These are phyloP conservation scores for Fraxinus dipetala DNA, from an alignment of 305 asterid genomes.

Conservation along the genomic window DNA sequence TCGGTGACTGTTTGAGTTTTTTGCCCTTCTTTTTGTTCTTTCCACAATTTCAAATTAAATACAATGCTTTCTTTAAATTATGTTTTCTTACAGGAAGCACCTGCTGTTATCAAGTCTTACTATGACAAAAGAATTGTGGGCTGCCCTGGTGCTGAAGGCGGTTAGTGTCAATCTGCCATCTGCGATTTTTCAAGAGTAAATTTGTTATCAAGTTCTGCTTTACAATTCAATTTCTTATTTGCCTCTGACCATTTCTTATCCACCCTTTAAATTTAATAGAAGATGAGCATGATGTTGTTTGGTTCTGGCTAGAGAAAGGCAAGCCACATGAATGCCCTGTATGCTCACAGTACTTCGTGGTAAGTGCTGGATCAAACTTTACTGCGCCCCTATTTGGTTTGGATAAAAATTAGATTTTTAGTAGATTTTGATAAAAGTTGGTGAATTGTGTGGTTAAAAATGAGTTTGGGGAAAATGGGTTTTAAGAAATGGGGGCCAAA, in stretches of 20 bases:
- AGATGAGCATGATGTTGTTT: slow-evolving; percentile 91
- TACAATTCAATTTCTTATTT: background rate
- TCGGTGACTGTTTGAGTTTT: background rate
- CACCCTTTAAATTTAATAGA: slow-evolving; percentile 42
- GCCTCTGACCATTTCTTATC: slow-evolving; percentile 17
- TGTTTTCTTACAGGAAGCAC: slow-evolving; percentile 67
- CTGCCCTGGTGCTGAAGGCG: slow-evolving; percentile 96
- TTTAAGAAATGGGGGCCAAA: background rate
- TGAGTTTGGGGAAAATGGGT: background rate
- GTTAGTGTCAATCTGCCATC: slow-evolving; percentile 39
- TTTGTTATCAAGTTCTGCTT: background rate
- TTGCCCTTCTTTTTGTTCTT: background rate
- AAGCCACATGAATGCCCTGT: slow-evolving; percentile 88
- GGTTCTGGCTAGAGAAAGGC: slow-evolving; percentile 97
- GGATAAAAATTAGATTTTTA: too few relatives aligned
- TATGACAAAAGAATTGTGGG: slow-evolving; percentile 92
- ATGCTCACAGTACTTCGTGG: slow-evolving; percentile 82
- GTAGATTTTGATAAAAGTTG: too few relatives aligned
- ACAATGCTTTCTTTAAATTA: background rate
- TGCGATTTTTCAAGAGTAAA: background rate
- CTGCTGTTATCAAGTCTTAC: slow-evolving; percentile 79
- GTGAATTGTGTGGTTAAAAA: background rate
- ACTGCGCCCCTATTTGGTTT: background rate
- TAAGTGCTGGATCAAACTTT: slow-evolving; percentile 34
- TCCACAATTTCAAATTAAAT: background rate